A percentile compares a stretch with the other conserved stretches of the same genome.
phyloP scores from a whole-genome alignment of 2,329 filamentous ascomycete species.

The Trichoderma breve region DNA sequence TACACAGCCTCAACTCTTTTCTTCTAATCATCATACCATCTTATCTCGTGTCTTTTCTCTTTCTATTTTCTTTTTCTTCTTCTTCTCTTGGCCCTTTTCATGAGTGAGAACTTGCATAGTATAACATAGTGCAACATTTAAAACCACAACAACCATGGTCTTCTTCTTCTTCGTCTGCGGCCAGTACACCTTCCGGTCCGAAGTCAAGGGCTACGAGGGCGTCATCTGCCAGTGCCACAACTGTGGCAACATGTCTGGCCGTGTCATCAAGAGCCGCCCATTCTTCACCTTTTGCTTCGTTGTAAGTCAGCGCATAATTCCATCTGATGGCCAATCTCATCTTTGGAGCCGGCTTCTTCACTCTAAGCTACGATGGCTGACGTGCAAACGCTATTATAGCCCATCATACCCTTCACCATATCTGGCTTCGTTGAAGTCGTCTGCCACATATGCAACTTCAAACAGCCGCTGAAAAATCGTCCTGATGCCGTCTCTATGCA shows the following conservation, averaged over 20 bases:
- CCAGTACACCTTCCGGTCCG: slow-evolving; percentile 59
- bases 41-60: not conserved
- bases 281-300: slow-evolving; percentile 83
- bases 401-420: slow-evolving; percentile 68
- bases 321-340: not conserved
- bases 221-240: slow-evolving; percentile 63
- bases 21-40: not conserved
- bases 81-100: not conserved
- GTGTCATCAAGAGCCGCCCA: slow-evolving; percentile 61
- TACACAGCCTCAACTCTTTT: not conserved
- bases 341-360: not conserved
- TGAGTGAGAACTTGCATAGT: not conserved
- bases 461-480: slow-evolving; percentile 61
- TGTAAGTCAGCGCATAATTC: slow-evolving; percentile 40
- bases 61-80: not conserved
- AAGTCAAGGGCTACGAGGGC: slow-evolving; percentile 60
- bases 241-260: slow-evolving; percentile 62
- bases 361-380: not conserved
- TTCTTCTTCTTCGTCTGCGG: slow-evolving; percentile 63
- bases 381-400: slow-evolving; percentile 40
- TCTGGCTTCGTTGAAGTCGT: slow-evolving; percentile 66
- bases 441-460: slow-evolving; percentile 75
- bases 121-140: not conserved
- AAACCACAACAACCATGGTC: slow-evolving; percentile 39
- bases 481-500: slow-evolving; percentile 55